Evolutionary conservation across 139 green algal species (phyloP).

Genomic region (Chlamydomonas asymmetrica): DNA sequence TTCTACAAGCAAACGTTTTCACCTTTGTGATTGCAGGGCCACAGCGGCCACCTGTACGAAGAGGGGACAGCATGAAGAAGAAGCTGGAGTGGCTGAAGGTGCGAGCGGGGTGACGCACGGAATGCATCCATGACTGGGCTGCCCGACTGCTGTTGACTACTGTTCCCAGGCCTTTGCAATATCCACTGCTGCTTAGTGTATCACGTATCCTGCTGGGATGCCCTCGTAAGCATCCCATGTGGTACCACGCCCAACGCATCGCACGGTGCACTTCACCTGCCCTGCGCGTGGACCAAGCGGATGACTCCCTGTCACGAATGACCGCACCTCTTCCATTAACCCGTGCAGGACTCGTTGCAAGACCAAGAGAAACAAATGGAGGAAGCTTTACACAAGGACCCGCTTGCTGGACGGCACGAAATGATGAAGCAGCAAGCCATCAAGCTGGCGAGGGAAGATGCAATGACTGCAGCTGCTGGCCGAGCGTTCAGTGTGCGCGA

Average conservation of each 20-base stretch:
- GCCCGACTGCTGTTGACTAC: too few relatives aligned
- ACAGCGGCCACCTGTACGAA: slow-evolving; percentile 4
- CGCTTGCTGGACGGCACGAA: slow-evolving; percentile 33
- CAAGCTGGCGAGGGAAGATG: not conserved
- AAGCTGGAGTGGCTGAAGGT: slow-evolving; percentile 30
- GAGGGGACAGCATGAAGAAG: not conserved
- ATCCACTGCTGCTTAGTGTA: too few relatives aligned
- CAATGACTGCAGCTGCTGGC: too few relatives aligned
- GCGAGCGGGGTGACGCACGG: too few relatives aligned
- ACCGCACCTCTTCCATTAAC: not conserved
- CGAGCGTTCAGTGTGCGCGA: slow-evolving; percentile 19
- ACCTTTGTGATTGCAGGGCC: not conserved
- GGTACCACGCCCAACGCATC: too few relatives aligned
- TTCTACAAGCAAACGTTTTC: too few relatives aligned
- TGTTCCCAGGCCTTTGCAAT: not conserved
- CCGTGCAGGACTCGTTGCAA: slow-evolving; percentile 16
- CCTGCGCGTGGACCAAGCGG: too few relatives aligned
- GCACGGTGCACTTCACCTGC: too few relatives aligned
- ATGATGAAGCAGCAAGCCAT: slow-evolving; percentile 17
- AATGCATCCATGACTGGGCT: too few relatives aligned
- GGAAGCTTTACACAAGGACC: slow-evolving; percentile 34
- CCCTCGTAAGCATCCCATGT: too few relatives aligned
- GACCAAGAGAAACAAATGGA: slow-evolving; percentile 23
- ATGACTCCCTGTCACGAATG: too few relatives aligned
- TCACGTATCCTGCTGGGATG: too few relatives aligned